A percentile compares a stretch with the other conserved stretches of the same genome.
Evolutionary conservation across 1,284 basidiomycete species (phyloP).

Genomic region (Puccinia novopanici): DNA sequence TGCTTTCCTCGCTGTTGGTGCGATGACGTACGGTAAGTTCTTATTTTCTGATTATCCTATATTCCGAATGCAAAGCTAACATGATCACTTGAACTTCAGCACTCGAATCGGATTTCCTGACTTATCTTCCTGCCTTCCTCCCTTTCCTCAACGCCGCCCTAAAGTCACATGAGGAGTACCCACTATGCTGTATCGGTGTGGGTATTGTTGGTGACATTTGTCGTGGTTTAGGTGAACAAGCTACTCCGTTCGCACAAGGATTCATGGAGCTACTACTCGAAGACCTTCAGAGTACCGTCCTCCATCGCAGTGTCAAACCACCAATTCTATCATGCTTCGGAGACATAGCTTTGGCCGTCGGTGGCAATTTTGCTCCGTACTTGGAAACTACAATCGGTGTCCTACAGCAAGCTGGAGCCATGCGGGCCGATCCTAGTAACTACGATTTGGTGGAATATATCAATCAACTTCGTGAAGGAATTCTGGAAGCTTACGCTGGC

Average conservation of each 20-base stretch:
- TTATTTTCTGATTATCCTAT: not conserved
- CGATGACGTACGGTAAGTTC: constrained; percentile 70
- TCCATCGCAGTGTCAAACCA: constrained; percentile 94
- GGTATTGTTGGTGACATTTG: constrained; percentile 95
- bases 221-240: constrained; percentile 81
- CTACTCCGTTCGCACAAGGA: constrained; percentile 75
- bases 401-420: constrained; percentile 81
- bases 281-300: constrained; percentile 84
- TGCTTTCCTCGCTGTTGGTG: constrained; percentile 91
- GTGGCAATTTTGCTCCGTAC: constrained; percentile 80
- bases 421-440: constrained; percentile 81
- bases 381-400: constrained; percentile 87
- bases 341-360: constrained; percentile 92
- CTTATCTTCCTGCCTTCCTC: constrained; percentile 86
- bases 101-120: constrained; percentile 79
- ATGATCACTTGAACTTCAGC: constrained; percentile 61
- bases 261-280: constrained; percentile 91
- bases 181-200: constrained; percentile 91
- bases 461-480: constrained; percentile 83
- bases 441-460: constrained; percentile 92
- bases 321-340: constrained; percentile 93
- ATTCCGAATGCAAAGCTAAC: not conserved
- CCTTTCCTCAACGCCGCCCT: constrained; percentile 88
- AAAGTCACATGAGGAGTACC: constrained; percentile 88
- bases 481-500: constrained; percentile 94